Evolutionary conservation across 1,284 basidiomycete genomes (phyloP).

Genomic region (Pascua sp.): DNA sequence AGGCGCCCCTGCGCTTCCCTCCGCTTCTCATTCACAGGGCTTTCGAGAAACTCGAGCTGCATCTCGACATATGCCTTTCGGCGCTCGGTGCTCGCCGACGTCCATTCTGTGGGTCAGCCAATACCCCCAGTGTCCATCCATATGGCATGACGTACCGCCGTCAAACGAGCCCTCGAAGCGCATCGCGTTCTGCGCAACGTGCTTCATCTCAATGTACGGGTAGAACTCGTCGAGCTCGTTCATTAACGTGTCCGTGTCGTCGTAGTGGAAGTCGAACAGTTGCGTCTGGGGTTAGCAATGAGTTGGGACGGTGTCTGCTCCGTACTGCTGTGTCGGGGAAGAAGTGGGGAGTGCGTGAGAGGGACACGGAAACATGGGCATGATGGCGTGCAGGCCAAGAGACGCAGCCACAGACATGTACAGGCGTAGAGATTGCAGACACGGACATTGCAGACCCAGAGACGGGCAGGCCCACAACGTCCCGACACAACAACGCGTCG

Average conservation of each 20-base stretch:
- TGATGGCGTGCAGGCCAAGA: too few species aligned
- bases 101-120: slow-evolving; percentile 63
- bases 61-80: slow-evolving; percentile 69
- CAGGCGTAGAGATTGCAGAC: too few species aligned
- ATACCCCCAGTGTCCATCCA: too few species aligned
- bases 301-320: neutral
- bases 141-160: slow-evolving; percentile 57
- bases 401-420: too few species aligned
- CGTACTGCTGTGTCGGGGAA: too few species aligned
- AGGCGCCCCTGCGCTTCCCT: slow-evolving; percentile 81
- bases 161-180: slow-evolving; percentile 80
- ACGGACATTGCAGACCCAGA: too few species aligned
- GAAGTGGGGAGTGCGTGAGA: too few species aligned
- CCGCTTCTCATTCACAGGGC: slow-evolving; percentile 73
- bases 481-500: too few species aligned
- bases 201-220: slow-evolving; percentile 91
- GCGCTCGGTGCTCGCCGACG: slow-evolving; percentile 58
- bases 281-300: slow-evolving; percentile 57
- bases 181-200: slow-evolving; percentile 80
- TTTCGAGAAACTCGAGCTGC: slow-evolving; percentile 78
- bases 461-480: too few species aligned
- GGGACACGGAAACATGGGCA: too few species aligned
- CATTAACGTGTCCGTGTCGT: slow-evolving; percentile 91
- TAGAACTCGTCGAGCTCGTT: slow-evolving; percentile 98
- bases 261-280: slow-evolving; percentile 83